These are phyloP conservation scores for Nothophytophthora sp. DNA, from an alignment of 352 stramenopile genomes.

Conservation along the genomic window DNA sequence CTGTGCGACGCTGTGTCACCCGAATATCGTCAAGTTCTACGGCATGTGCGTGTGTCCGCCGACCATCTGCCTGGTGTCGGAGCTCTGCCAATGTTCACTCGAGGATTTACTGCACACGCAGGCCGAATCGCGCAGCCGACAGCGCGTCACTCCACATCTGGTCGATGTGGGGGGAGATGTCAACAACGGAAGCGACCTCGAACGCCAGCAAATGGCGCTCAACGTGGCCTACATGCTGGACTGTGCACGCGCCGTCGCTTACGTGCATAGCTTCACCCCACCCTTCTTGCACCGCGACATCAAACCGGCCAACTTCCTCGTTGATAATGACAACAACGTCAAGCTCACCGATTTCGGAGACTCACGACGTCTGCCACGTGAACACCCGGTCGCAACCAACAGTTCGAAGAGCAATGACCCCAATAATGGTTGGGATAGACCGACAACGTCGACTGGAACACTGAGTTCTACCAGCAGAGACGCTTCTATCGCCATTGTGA, in stretches of 20 bases:
- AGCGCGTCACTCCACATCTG: neutral
- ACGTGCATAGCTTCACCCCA: conserved; percentile 45
- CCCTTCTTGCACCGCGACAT: conserved; percentile 50
- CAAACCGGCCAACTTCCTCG: conserved; percentile 45
- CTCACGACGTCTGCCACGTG: conserved; percentile 22
- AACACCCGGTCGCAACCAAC: neutral
- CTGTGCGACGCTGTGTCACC: conserved; percentile 30
- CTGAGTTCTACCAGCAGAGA: neutral
- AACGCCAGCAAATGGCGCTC: conserved; percentile 28
- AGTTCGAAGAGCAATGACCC: neutral
- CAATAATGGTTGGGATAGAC: neutral
- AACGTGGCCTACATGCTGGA: conserved; percentile 43
- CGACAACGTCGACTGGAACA: too few species aligned
- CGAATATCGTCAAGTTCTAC: conserved; percentile 42
- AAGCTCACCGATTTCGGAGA: conserved; percentile 54
- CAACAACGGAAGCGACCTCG: neutral
- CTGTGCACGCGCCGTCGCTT: conserved; percentile 34
- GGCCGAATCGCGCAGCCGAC: neutral
- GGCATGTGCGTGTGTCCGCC: conserved; percentile 42
- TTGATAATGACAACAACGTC: conserved; percentile 32
- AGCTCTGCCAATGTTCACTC: conserved; percentile 33
- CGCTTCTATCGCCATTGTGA: neutral
- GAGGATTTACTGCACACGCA: conserved; percentile 22
- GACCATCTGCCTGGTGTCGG: conserved; percentile 41
- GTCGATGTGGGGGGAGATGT: neutral